phyloP scores from a whole-genome alignment of 1,284 basidiomycete genomes.

The Inonotus obliquus region DNA sequence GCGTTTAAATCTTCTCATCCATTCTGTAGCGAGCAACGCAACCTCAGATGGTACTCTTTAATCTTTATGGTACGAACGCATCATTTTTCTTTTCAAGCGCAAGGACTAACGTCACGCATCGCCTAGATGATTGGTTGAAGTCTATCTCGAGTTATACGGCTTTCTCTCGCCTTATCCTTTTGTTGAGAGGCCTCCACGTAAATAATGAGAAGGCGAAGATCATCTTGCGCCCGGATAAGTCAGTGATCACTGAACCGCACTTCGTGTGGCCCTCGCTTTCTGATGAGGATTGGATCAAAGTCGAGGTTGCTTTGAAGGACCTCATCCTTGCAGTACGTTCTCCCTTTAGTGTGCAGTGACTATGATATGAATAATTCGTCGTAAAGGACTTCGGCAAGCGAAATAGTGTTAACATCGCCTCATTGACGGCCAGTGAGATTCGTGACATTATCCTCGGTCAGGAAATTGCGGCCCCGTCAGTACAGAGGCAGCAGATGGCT shows the following conservation, averaged over 20 bases:
- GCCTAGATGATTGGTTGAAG: slow-evolving; percentile 93
- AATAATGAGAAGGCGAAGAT: slow-evolving; percentile 99
- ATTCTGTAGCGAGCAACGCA: slow-evolving; percentile 78
- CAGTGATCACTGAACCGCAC: slow-evolving; percentile 95
- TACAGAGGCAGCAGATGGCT: slow-evolving; percentile 98
- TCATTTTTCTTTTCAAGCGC: neutral
- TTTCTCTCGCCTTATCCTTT: slow-evolving; percentile 94
- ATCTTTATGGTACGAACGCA: slow-evolving; percentile 72
- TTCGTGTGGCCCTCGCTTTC: slow-evolving; percentile 96
- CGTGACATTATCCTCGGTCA: slow-evolving; percentile 96
- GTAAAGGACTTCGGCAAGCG: slow-evolving; percentile 93
- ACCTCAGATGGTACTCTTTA: slow-evolving; percentile 99
- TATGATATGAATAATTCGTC: slow-evolving; percentile 16
- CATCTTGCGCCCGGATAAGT: slow-evolving; percentile 88
- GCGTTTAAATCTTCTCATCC: slow-evolving; percentile 12
- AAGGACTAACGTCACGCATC: slow-evolving; percentile 8
- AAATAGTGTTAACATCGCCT: slow-evolving; percentile 98
- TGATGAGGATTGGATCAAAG: slow-evolving; percentile 99
- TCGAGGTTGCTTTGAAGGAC: slow-evolving; percentile 96
- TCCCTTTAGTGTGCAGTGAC: slow-evolving; percentile 15
- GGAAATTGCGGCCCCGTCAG: slow-evolving; percentile 90
- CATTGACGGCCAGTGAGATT: slow-evolving; percentile 93
- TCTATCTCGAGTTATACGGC: slow-evolving; percentile 99
- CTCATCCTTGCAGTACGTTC: slow-evolving; percentile 74
- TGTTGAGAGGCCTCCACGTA: slow-evolving; percentile 95